Evolutionary conservation across 2,329 filamentous ascomycete genomes (phyloP).

Genomic region (Ophiostoma himal-ulmi): DNA sequence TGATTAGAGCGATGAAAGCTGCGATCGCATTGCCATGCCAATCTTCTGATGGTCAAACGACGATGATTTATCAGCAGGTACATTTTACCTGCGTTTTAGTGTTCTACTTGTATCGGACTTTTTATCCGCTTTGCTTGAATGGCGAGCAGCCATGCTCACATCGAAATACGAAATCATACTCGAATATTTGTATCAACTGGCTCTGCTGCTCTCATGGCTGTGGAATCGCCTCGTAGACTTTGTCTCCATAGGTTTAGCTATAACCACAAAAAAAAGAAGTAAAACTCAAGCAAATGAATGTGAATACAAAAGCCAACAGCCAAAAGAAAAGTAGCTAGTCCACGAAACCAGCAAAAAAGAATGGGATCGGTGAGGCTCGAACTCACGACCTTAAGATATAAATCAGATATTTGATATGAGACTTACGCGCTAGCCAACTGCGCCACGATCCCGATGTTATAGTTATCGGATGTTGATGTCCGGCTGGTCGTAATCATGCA

Average conservation of each 20-base stretch:
- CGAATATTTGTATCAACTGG: background rate
- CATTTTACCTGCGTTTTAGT: too few relatives aligned
- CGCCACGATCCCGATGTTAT: constrained; percentile 12
- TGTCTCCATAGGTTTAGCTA: background rate
- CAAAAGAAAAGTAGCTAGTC: background rate
- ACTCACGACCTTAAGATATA: constrained; percentile 27
- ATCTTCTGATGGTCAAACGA: background rate
- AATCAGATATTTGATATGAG: constrained; percentile 9
- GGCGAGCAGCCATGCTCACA: background rate
- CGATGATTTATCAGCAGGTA: background rate
- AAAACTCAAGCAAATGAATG: background rate
- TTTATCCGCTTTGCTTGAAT: background rate
- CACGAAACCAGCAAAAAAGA: background rate
- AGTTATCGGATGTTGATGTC: background rate
- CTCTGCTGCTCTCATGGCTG: background rate
- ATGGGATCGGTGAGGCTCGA: constrained; percentile 27
- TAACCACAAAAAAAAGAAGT: background rate
- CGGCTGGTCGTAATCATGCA: background rate
- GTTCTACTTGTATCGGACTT: background rate
- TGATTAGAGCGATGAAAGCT: background rate
- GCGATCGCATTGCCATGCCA: background rate
- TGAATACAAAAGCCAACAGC: background rate
- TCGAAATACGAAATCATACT: background rate
- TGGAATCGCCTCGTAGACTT: background rate
- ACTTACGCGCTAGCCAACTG: constrained; percentile 17